phyloP scores from a whole-genome alignment of 139 green algal species.

The Pycnococcus provasolii region DNA sequence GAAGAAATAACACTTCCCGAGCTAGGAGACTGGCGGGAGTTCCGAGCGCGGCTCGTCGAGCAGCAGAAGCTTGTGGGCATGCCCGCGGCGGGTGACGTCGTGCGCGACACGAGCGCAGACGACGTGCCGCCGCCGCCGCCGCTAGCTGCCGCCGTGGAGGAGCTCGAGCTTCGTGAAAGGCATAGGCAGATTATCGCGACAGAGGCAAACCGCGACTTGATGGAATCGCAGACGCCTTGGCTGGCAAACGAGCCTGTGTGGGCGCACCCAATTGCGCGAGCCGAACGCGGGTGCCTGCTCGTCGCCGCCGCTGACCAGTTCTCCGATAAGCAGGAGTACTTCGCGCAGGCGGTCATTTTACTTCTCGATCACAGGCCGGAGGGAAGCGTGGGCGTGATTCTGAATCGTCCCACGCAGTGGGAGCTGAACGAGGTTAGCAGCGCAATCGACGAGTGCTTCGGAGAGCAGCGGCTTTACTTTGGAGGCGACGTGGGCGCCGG shows the following conservation, averaged over 20 bases:
- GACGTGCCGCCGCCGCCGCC: background rate
- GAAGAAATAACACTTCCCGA: background rate
- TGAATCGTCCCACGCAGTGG: conserved; percentile 63
- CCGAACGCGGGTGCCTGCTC: conserved; percentile 67
- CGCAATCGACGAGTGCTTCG: conserved; percentile 42
- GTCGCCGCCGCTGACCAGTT: conserved; percentile 64
- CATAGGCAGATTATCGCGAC: too few relatives aligned
- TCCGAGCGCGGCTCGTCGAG: conserved; percentile 24
- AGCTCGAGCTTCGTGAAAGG: conserved; percentile 1
- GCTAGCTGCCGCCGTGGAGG: background rate
- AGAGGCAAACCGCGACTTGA: too few relatives aligned
- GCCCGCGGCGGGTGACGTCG: background rate
- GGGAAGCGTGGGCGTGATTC: conserved; percentile 58
- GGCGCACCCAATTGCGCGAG: conserved; percentile 57
- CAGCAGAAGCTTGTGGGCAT: background rate
- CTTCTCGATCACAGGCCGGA: conserved; percentile 50
- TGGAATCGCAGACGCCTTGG: conserved; percentile 3
- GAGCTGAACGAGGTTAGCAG: conserved; percentile 35
- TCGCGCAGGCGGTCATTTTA: conserved; percentile 62
- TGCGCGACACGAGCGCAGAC: background rate
- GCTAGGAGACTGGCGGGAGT: conserved; percentile 29
- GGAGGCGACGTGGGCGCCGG: conserved; percentile 63
- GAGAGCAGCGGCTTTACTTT: conserved; percentile 47
- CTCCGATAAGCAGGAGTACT: conserved; percentile 55
- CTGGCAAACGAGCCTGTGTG: conserved; percentile 31